Percentiles rank a stretch among this genome's conserved stretches.
phyloP scores from a whole-genome alignment of 345 rosid genomes.

The Odontarrhena argentea region DNA sequence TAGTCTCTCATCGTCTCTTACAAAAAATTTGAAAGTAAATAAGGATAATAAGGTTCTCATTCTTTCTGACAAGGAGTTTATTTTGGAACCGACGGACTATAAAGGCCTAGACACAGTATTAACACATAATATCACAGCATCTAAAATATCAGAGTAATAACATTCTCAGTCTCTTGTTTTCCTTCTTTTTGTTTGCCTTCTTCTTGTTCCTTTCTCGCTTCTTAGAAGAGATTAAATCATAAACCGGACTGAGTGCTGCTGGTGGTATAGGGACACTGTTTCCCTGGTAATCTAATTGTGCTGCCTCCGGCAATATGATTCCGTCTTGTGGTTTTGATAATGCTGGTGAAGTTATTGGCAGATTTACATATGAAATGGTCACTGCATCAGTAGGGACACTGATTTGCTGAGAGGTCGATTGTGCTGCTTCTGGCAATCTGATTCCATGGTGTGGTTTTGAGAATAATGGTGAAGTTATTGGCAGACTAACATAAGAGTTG shows the following conservation, averaged over 20 bases:
- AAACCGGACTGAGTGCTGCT: background rate
- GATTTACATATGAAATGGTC: no score
- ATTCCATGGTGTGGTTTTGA: background rate
- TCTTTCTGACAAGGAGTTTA: no score
- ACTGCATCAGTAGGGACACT: background rate
- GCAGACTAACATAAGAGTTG: no score
- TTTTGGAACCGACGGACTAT: no score
- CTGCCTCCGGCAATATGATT: background rate
- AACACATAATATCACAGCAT: no score
- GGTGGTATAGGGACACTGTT: background rate
- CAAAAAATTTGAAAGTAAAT: no score
- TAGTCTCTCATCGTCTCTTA: no score
- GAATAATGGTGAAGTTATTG: background rate
- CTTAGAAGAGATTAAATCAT: background rate
- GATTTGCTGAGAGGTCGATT: background rate
- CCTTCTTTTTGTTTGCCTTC: background rate
- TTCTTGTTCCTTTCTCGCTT: background rate
- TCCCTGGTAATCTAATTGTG: background rate
- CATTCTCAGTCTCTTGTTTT: constrained; percentile 8
- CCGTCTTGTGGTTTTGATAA: background rate
- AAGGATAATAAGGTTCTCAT: no score
- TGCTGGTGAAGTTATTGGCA: background rate
- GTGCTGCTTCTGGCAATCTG: background rate
- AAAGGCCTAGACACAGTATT: no score
- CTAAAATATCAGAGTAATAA: no score